These are phyloP conservation scores for Stenocarpella maydis DNA, from an alignment of 2,329 filamentous ascomycete genomes.

Conservation along the genomic window DNA sequence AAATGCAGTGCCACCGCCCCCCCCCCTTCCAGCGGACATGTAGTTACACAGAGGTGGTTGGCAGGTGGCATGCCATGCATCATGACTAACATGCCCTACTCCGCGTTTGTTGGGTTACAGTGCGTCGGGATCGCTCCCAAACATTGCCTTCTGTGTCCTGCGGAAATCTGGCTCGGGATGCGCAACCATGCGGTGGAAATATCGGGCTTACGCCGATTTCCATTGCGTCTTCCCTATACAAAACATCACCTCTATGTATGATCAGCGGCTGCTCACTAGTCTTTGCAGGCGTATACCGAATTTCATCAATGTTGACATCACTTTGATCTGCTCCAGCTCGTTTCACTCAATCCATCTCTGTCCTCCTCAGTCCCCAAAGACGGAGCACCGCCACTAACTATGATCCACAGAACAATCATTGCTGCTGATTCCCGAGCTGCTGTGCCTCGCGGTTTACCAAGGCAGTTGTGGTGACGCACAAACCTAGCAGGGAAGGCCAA, in stretches of 20 bases:
- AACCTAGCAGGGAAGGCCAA: background rate
- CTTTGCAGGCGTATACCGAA: background rate
- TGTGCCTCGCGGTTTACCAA: background rate
- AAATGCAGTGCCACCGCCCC: background rate
- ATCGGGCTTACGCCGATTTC: background rate
- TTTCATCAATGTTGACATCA: background rate
- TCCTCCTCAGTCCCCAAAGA: background rate
- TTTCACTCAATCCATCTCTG: background rate
- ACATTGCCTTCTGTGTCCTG: no score
- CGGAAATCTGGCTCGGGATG: background rate
- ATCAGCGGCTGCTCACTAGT: background rate
- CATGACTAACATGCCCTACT: background rate
- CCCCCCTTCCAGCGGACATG: background rate
- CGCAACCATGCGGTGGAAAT: background rate
- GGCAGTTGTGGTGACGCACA: background rate
- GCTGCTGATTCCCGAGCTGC: background rate
- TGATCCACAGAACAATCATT: background rate
- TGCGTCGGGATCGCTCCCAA: background rate
- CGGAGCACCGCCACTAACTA: background rate
- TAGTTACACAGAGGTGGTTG: background rate
- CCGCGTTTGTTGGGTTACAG: background rate
- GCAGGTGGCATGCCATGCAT: background rate
- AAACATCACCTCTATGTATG: background rate
- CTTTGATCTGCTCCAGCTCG: background rate
- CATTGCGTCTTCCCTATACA: background rate